These are phyloP conservation scores for Solanum tarapatanum DNA, from an alignment of 257 asterid genomes.

Conservation along the genomic window DNA sequence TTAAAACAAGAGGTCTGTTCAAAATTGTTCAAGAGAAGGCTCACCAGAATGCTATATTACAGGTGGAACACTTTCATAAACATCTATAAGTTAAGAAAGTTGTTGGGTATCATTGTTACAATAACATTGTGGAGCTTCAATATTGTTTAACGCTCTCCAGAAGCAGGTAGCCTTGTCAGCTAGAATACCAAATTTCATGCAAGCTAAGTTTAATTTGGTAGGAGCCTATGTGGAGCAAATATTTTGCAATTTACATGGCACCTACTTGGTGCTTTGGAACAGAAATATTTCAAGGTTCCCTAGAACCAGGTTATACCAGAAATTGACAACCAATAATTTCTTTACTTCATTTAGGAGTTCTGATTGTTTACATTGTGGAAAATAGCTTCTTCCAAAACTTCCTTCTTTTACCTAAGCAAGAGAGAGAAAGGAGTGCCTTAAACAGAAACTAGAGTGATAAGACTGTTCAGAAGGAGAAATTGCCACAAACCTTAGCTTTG, in stretches of 20 bases:
- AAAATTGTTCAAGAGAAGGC: not conserved
- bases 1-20: slow-evolving; percentile 4
- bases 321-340: not conserved
- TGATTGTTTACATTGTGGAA: not conserved
- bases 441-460: not conserved
- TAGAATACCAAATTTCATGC: not conserved
- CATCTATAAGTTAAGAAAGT: not conserved
- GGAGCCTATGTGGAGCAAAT: not conserved
- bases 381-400: not conserved
- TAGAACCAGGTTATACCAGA: not conserved
- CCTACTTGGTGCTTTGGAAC: not conserved
- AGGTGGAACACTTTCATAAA: not conserved
- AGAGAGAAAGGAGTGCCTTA: not conserved
- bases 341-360: not conserved
- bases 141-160: not conserved
- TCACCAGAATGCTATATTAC: not conserved
- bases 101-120: not conserved
- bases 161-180: not conserved
- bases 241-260: not conserved
- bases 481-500: slow-evolving; percentile 54
- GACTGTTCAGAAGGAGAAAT: not conserved
- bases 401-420: not conserved
- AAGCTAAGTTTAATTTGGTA: not conserved
- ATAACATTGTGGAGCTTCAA: not conserved
- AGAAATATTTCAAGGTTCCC: not conserved